Evolutionary conservation across 805 yeast genomes (phyloP), one percentile per base, ranked within the genome.

Genomic region (Lipomyces japonicus): DNA sequence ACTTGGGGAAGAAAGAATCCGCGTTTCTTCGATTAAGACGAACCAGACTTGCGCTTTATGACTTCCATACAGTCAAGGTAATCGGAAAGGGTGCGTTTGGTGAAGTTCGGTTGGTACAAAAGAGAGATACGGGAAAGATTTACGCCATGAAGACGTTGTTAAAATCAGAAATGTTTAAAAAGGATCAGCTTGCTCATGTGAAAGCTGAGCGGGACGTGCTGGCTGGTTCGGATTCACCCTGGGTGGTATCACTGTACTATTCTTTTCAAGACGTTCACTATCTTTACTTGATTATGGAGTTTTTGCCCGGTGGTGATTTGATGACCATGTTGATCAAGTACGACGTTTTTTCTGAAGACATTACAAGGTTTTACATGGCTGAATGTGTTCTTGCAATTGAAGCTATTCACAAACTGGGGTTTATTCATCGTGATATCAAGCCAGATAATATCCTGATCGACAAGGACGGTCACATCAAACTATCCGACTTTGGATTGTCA

Each of bases 41-140:
- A 66, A 89, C 96, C 0, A 78, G 89, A 63, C 73, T 89, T 46
- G 77, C 88, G 1, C 72, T 88, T 38, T 93, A 84, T 36, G 97
- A 89, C 69, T 86, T 89, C 69, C 78, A 75, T 51, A 89, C 96
- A 1, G 95, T 89, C 47, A 88, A 88, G 68, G 96, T 85, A 31
- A 78, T 81, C 58, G 98, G 98, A 43, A 93, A 93, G 67, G 98
- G 98, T 57, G 96, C 98, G 0, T 93, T 93, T 71, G 98, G 98
- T 55, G 97, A 89, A 65, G 98, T 93, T 31, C 78, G 97, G 55
- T 73, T 93, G 46, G 97, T 93, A 12, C 97, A 93, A 65, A 91
- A 90, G 73, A 76, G 74, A 46, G 98, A 93, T 68, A 84, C 93
- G 0, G 95, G 96, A 46, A 84, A 86, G 69, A 90, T 86, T 31